Conservation (phyloP, 2,329 filamentous ascomycete species). For the Alternaria brassicae region DNA sequence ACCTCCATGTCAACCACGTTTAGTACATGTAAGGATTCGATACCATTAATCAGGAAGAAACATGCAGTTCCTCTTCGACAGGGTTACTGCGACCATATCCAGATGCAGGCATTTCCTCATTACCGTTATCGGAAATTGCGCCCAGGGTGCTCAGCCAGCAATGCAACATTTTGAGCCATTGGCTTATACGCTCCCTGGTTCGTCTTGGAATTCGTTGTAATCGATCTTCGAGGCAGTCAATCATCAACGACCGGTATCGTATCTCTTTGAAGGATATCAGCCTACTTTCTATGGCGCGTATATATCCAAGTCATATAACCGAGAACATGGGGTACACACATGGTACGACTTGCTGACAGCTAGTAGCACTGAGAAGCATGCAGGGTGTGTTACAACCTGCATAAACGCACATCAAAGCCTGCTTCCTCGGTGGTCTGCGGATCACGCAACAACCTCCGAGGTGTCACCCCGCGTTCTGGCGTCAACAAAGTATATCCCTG, state of each 20-base stretch:
- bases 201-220: neutral
- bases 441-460: neutral
- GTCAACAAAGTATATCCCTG: neutral
- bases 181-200: neutral
- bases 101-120: neutral
- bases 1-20: neutral
- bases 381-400: neutral
- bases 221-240: neutral
- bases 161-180: neutral
- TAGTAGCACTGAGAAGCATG: neutral
- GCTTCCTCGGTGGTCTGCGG: neutral
- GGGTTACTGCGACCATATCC: neutral
- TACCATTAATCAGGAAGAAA: neutral
- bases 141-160: neutral
- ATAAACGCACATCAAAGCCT: neutral
- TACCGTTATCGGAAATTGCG: neutral
- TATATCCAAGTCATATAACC: neutral
- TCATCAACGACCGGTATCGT: neutral
- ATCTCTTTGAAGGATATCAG: neutral
- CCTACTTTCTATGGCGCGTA: neutral
- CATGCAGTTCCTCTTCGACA: neutral
- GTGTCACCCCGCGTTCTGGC: neutral
- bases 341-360: neutral
- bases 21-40: neutral
- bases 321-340: neutral